Evolutionary conservation across 163 green algal species (phyloP).

Genomic region (Scenedesmus sp.): DNA sequence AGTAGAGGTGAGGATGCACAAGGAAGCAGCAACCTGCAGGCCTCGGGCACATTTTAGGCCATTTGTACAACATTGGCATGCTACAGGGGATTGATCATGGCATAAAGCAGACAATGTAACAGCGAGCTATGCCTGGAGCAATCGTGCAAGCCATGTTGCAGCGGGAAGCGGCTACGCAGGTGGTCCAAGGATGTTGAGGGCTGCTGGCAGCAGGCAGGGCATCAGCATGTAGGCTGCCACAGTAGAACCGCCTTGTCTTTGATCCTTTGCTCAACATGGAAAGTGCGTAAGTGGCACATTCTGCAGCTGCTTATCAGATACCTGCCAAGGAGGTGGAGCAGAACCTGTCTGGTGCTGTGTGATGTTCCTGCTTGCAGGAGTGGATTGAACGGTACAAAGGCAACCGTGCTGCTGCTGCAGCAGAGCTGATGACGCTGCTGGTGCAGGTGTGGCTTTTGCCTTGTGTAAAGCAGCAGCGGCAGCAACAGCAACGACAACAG

Average conservation of each 20-base stretch:
- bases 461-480: background rate
- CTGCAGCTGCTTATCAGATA: too few species aligned
- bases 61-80: too few species aligned
- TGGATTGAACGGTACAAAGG: constrained; percentile 49
- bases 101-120: too few species aligned
- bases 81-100: too few species aligned
- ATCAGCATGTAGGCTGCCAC: background rate
- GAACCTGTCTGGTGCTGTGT: background rate
- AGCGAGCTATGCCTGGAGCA: too few species aligned
- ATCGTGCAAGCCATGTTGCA: background rate
- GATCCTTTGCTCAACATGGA: background rate
- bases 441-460: constrained; percentile 14
- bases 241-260: background rate
- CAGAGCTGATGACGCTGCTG: constrained; percentile 56
- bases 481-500: background rate
- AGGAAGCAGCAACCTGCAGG: background rate
- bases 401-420: constrained; percentile 41
- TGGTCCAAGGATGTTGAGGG: background rate
- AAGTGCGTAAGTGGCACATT: background rate
- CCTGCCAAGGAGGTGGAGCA: background rate
- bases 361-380: constrained; percentile 29
- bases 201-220: background rate
- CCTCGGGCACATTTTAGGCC: background rate
- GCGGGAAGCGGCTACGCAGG: too few species aligned
- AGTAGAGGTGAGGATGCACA: constrained; percentile 21